phyloP scores from a whole-genome alignment of 2,329 filamentous ascomycete genomes.

The Ophiostoma novo-ulmi region DNA sequence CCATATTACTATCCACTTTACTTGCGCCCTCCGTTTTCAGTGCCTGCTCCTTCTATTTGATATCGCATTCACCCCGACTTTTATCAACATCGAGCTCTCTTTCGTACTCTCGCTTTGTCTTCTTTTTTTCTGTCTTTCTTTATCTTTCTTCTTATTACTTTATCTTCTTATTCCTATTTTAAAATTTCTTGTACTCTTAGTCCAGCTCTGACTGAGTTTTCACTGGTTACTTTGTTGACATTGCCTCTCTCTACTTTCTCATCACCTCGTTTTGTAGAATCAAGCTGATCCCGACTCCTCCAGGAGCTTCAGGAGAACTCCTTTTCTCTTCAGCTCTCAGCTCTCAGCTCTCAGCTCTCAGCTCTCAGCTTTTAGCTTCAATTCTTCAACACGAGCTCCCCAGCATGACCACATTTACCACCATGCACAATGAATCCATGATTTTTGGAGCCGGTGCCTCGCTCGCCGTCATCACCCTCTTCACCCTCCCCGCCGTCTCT shows the following conservation, averaged over 20 bases:
- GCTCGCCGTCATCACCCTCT: slow-evolving; percentile 32
- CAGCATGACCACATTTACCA: slow-evolving; percentile 20
- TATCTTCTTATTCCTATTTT: neutral
- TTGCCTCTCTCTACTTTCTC: neutral
- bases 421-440: slow-evolving; percentile 32
- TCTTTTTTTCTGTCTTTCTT: neutral
- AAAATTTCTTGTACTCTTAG: neutral
- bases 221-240: neutral
- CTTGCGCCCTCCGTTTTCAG: neutral
- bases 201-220: neutral
- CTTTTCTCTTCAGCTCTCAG: neutral
- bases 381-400: neutral
- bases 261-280: neutral
- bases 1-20: neutral
- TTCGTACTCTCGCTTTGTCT: neutral
- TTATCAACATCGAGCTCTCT: slow-evolving; percentile 10
- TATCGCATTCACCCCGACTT: slow-evolving; percentile 11
- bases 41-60: slow-evolving; percentile 1
- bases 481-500: slow-evolving; percentile 32
- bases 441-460: slow-evolving; percentile 30
- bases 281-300: slow-evolving; percentile 4
- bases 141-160: neutral
- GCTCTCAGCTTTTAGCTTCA: neutral
- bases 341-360: neutral
- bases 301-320: neutral